A percentile compares a stretch with the other conserved stretches of the same genome.
Evolutionary conservation across 2,329 filamentous ascomycete species (phyloP).

Genomic region (Penicillium polonicum): DNA sequence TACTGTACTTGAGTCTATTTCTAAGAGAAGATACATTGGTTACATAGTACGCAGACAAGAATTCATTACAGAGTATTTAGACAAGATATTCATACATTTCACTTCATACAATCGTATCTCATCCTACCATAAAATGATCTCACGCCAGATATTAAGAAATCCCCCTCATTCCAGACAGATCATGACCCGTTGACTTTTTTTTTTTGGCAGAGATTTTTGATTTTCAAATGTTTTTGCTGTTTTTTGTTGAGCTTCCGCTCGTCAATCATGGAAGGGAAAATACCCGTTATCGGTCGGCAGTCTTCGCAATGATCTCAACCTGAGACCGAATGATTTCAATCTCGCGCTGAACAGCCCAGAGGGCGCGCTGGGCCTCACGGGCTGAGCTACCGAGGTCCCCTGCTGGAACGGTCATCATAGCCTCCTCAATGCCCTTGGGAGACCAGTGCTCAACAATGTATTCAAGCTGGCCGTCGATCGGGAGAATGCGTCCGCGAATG

Average conservation of each 20-base stretch:
- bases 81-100: neutral
- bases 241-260: neutral
- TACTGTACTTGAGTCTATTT: neutral
- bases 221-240: conserved; percentile 1
- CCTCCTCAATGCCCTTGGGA: conserved; percentile 3
- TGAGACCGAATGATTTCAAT: conserved; percentile 3
- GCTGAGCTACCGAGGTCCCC: neutral
- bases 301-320: conserved; percentile 3
- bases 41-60: neutral
- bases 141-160: neutral
- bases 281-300: neutral
- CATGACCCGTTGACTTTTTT: neutral
- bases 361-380: conserved; percentile 4
- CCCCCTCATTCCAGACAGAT: neutral
- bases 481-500: conserved; percentile 2
- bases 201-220: no score
- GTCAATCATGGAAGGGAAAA: neutral
- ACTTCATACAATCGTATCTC: conserved; percentile 3
- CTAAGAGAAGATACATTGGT: neutral
- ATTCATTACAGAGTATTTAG: neutral
- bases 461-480: conserved; percentile 3
- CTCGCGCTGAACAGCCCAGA: conserved; percentile 9
- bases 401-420: neutral
- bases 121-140: neutral
- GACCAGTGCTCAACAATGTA: conserved; percentile 8